Percentiles rank a stretch among this genome's conserved stretches.
These are phyloP conservation scores for Skeletonema marinoi DNA, from an alignment of 108 stramenopile species.

Conservation along the genomic window DNA sequence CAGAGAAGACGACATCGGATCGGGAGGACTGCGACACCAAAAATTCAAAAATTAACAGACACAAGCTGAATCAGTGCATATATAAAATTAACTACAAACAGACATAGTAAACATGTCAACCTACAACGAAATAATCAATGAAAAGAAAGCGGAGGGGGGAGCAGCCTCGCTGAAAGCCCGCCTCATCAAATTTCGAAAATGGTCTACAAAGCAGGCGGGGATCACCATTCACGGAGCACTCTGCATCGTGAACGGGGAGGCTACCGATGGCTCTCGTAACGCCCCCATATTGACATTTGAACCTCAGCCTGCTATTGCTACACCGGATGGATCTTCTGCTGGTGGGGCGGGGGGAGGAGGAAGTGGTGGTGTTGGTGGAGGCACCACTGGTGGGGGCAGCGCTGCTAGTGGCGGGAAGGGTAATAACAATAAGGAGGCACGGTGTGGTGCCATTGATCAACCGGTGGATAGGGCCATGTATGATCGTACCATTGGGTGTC, in stretches of 20 bases:
- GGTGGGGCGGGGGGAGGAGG: conserved; percentile 7
- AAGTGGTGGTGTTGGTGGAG: conserved; percentile 4
- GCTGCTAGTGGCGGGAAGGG: conserved; percentile 7
- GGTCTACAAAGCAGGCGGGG: conserved; percentile 70
- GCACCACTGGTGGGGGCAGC: neutral
- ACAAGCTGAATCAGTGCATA: neutral
- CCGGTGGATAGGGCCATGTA: conserved; percentile 71
- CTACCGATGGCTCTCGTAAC: conserved; percentile 88
- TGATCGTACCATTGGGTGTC: conserved; percentile 88
- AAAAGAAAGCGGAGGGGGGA: conserved; percentile 41
- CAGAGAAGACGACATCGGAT: neutral
- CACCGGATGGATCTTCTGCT: conserved; percentile 18
- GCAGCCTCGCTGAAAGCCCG: conserved; percentile 64
- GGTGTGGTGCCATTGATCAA: conserved; percentile 77
- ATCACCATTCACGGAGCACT: conserved; percentile 68
- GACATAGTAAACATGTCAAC: neutral
- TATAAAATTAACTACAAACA: neutral
- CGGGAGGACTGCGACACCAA: neutral
- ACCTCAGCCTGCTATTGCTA: conserved; percentile 33
- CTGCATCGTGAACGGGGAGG: conserved; percentile 87
- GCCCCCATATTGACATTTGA: conserved; percentile 76
- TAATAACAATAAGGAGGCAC: conserved; percentile 23
- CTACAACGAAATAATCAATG: conserved; percentile 45
- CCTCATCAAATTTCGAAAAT: conserved; percentile 73
- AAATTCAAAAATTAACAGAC: neutral